A percentile compares a stretch with the other conserved stretches of the same genome.
phyloP scores from a whole-genome alignment of 2,329 filamentous ascomycete species.

The Ophiocordyceps robertsii region DNA sequence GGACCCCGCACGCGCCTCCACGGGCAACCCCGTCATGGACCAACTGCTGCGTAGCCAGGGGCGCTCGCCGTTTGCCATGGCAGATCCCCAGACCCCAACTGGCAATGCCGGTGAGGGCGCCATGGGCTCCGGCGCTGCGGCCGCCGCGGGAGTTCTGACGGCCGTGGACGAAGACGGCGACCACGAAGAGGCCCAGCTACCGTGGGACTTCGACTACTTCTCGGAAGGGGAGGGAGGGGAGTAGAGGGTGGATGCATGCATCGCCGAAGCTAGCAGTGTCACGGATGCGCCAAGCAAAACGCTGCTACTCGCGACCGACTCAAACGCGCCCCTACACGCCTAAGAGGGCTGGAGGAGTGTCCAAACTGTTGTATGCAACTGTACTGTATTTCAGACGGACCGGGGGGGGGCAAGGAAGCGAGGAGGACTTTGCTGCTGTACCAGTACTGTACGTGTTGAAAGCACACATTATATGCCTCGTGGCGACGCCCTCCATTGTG shows the following conservation, averaged over 20 bases:
- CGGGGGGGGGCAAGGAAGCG: no score
- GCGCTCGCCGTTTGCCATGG: constrained; percentile 17
- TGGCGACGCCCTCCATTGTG: no score
- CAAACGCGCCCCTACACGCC: no score
- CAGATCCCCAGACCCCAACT: constrained; percentile 13
- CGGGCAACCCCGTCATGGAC: constrained; percentile 23
- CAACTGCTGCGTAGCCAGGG: constrained; percentile 28
- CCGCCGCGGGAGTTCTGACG: constrained; percentile 68
- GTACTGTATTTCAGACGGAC: no score
- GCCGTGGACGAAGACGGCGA: constrained; percentile 78
- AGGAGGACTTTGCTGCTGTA: no score
- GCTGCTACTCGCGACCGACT: not conserved
- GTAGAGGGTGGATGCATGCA: constrained; percentile 2
- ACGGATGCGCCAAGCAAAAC: not conserved
- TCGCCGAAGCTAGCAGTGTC: not conserved
- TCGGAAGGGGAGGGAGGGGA: constrained; percentile 37
- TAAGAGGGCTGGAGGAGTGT: not conserved
- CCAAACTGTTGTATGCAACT: no score
- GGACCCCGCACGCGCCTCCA: constrained; percentile 16
- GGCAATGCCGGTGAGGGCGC: not conserved
- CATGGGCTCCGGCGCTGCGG: constrained; percentile 42
- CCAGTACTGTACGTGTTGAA: no score
- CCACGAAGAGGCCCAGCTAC: constrained; percentile 57
- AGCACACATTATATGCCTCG: no score
- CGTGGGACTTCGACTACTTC: constrained; percentile 67